Conservation (phyloP, 1,284 basidiomycete species). For the Ustanciosporium gigantosporum region DNA sequence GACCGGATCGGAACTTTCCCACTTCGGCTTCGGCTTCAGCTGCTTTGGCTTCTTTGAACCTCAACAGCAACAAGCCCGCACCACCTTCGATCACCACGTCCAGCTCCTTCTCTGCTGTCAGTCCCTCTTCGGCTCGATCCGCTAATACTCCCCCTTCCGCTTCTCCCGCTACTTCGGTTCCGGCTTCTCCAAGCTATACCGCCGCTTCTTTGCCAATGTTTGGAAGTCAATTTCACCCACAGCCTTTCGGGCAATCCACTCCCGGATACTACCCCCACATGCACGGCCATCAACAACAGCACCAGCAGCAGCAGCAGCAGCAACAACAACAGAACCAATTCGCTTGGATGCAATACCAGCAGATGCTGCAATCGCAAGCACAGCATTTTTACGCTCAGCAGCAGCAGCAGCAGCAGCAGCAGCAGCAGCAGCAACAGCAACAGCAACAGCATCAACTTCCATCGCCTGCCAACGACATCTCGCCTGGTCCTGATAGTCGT, state of each 20-base stretch:
- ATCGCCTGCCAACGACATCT: conserved; percentile 14
- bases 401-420: conserved; percentile 19
- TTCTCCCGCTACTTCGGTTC: background rate
- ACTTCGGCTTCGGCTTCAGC: no score
- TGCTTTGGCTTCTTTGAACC: no score
- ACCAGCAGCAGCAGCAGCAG: conserved; percentile 33
- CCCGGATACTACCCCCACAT: conserved; percentile 41
- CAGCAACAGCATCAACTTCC: conserved; percentile 12
- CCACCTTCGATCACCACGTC: no score
- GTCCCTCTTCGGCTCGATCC: no score
- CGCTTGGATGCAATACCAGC: conserved; percentile 52
- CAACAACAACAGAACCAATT: conserved; percentile 40
- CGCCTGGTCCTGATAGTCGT: conserved; percentile 21
- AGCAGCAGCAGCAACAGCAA: conserved; percentile 19
- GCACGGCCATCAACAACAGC: conserved; percentile 27
- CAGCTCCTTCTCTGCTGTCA: no score
- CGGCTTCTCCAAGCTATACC: background rate
- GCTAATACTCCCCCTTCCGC: background rate
- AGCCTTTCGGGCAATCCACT: conserved; percentile 45
- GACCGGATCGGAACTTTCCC: no score
- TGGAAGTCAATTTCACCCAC: conserved; percentile 40
- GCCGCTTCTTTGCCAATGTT: conserved; percentile 32
- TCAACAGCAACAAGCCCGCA: no score
- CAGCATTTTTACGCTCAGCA: conserved; percentile 37
- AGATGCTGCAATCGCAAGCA: conserved; percentile 46